Conservation (phyloP, 2,329 filamentous ascomycete genomes). For the Penicillium freii region DNA sequence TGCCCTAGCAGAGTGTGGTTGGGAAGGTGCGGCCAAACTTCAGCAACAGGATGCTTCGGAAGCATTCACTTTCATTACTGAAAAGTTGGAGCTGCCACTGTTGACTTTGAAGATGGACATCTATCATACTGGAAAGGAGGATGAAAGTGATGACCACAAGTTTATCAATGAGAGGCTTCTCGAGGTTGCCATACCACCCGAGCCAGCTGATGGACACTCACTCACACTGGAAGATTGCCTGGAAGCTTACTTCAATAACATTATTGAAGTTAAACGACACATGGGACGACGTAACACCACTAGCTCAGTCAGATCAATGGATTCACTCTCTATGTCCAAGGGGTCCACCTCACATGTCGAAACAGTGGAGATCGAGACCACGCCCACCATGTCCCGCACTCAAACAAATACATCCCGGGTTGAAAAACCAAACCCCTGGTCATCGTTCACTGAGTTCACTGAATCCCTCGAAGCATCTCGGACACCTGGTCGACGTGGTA, state of each 20-base stretch:
- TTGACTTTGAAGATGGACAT: slow-evolving; percentile 91
- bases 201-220: slow-evolving; percentile 62
- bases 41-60: slow-evolving; percentile 94
- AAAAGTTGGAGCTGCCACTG: slow-evolving; percentile 80
- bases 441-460: slow-evolving; percentile 28
- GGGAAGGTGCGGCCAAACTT: slow-evolving; percentile 73
- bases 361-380: slow-evolving; percentile 42
- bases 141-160: slow-evolving; percentile 85
- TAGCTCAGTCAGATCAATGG: slow-evolving; percentile 43
- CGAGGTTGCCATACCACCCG: slow-evolving; percentile 83
- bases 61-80: slow-evolving; percentile 92
- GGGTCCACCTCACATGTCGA: slow-evolving; percentile 43
- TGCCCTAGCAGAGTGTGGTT: slow-evolving; percentile 78
- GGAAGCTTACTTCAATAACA: slow-evolving; percentile 92
- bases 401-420: slow-evolving; percentile 22
- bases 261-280: slow-evolving; percentile 82
- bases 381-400: slow-evolving; percentile 37
- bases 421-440: slow-evolving; percentile 25
- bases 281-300: slow-evolving; percentile 61
- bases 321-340: slow-evolving; percentile 36
- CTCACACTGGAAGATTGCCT: slow-evolving; percentile 87
- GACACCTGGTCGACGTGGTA: slow-evolving; percentile 33
- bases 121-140: slow-evolving; percentile 83
- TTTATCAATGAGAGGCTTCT: slow-evolving; percentile 88
- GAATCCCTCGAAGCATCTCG: slow-evolving; percentile 26